Evolutionary conservation across 371 early-diverging fungal species (phyloP).

Genomic region (Mucor piriformis): DNA sequence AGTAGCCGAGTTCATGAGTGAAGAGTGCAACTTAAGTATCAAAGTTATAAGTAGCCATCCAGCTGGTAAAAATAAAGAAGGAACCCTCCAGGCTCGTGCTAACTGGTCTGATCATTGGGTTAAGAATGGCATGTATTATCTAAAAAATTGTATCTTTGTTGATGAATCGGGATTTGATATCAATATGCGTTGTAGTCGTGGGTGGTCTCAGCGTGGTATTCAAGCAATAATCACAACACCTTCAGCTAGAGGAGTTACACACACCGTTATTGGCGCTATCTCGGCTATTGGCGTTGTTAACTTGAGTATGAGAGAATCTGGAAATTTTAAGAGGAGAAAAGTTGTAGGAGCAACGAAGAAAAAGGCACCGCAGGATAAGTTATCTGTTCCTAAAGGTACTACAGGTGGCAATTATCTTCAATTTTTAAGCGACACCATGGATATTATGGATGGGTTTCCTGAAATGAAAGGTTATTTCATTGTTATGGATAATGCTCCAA

Average conservation of each 20-base stretch:
- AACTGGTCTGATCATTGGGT: no score
- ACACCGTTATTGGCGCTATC: conserved; percentile 13
- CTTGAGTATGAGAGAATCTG: conserved; percentile 6
- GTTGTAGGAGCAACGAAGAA: conserved; percentile 9
- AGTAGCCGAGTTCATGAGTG: conserved; percentile 19
- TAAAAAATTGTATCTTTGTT: no score
- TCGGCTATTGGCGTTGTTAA: conserved; percentile 11
- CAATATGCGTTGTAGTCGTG: conserved; percentile 9
- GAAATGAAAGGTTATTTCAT: neutral
- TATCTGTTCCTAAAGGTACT: conserved; percentile 15
- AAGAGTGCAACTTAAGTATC: conserved; percentile 11
- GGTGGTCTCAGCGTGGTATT: conserved; percentile 5
- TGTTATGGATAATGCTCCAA: conserved; percentile 1
- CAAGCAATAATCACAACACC: neutral
- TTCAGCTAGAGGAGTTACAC: conserved; percentile 9
- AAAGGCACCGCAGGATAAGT: conserved; percentile 10
- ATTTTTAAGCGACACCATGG: conserved; percentile 3
- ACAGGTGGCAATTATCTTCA: conserved; percentile 14
- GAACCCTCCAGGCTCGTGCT: conserved; percentile 1
- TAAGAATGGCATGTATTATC: no score
- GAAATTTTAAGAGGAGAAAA: conserved; percentile 6
- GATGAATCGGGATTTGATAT: conserved; percentile 18
- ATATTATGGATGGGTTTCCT: conserved; percentile 8
- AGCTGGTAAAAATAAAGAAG: conserved; percentile 4
- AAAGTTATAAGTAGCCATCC: conserved; percentile 11